Conservation (phyloP, 352 stramenopile species). For the Phytopythium ostracodes region DNA sequence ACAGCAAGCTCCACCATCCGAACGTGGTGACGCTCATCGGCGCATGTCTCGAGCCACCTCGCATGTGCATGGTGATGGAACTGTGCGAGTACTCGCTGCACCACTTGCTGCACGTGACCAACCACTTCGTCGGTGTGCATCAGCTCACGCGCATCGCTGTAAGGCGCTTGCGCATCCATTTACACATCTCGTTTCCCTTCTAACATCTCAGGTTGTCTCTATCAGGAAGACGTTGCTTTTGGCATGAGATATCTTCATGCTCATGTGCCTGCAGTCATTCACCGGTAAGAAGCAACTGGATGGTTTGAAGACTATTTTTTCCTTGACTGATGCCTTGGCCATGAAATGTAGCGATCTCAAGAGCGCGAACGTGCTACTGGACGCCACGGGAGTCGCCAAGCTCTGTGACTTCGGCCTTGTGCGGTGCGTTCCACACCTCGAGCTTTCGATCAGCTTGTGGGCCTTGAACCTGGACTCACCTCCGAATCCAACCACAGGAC, state of each 20-base stretch:
- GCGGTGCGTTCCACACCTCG: constrained; percentile 25
- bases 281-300: constrained; percentile 37
- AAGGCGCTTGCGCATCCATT: not conserved
- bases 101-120: constrained; percentile 54
- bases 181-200: not conserved
- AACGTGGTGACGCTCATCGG: constrained; percentile 79
- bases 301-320: too few relatives aligned
- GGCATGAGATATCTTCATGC: constrained; percentile 89
- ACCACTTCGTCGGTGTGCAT: constrained; percentile 46
- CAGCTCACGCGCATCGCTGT: constrained; percentile 52
- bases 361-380: constrained; percentile 85
- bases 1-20: constrained; percentile 58
- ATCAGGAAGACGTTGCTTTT: constrained; percentile 64
- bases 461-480: not conserved
- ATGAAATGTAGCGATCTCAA: constrained; percentile 77
- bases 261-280: constrained; percentile 76
- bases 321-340: not conserved
- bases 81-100: constrained; percentile 67
- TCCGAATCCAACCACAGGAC: constrained; percentile 34
- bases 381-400: constrained; percentile 69
- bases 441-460: not conserved
- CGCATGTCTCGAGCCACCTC: constrained; percentile 65
- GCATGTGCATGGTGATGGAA: constrained; percentile 82
- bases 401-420: constrained; percentile 92
- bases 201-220: not conserved